These are phyloP conservation scores for Penicillium sp. DNA, from an alignment of 2,329 filamentous ascomycete species.

Conservation along the genomic window DNA sequence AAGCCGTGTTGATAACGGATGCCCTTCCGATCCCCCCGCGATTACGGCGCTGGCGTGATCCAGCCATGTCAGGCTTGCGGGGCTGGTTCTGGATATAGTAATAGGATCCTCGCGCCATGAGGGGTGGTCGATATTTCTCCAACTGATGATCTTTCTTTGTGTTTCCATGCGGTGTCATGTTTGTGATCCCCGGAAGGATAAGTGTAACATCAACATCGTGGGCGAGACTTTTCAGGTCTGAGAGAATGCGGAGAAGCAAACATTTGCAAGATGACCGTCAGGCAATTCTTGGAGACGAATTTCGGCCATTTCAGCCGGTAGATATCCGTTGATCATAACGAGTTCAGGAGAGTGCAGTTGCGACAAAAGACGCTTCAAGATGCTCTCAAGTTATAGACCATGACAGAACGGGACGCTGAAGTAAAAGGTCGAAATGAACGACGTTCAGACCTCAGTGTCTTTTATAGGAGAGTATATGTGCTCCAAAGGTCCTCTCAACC, in stretches of 20 bases:
- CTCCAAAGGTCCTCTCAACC: slow-evolving; percentile 2
- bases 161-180: no score
- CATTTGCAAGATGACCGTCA: no score
- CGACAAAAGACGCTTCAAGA: background rate
- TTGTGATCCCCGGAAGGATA: background rate
- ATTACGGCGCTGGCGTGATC: slow-evolving; percentile 2
- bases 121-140: slow-evolving; percentile 2
- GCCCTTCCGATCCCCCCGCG: background rate
- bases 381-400: no score
- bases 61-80: slow-evolving; percentile 4
- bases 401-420: no score
- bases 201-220: background rate
- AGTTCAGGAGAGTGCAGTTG: no score
- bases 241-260: no score
- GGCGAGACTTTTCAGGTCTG: background rate
- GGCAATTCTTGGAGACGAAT: no score
- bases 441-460: background rate
- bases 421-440: background rate
- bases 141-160: slow-evolving; percentile 1
- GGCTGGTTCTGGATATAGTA: slow-evolving; percentile 4
- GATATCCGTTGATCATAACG: no score
- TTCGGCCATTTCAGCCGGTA: no score
- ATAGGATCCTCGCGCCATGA: background rate
- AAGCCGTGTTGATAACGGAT: background rate
- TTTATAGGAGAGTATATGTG: background rate